Evolutionary conservation across 768 basidiomycete species (phyloP).

Genomic region (Lactifluus piperatus): DNA sequence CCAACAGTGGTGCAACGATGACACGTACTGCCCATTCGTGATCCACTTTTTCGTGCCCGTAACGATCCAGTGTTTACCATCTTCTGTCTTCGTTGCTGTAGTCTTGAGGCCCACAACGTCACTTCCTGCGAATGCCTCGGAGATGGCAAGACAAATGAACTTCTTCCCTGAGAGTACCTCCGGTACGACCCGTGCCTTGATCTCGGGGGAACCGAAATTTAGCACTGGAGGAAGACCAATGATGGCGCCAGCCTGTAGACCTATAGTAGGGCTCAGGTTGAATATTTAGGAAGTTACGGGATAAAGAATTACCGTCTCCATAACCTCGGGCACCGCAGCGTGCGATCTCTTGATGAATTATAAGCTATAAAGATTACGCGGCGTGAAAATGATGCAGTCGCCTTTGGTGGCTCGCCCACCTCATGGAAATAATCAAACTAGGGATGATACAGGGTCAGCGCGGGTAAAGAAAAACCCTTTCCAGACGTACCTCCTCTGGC

Average conservation of each 20-base stretch:
- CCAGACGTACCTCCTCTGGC: conserved; percentile 59
- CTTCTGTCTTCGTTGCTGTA: conserved; percentile 67
- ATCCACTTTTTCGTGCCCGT: conserved; percentile 88
- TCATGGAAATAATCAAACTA: too few species aligned
- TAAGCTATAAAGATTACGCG: conserved; percentile 29
- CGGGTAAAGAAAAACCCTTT: not conserved
- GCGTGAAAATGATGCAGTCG: not conserved
- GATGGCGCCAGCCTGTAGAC: conserved; percentile 65
- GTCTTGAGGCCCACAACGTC: conserved; percentile 79
- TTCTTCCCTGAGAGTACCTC: conserved; percentile 68
- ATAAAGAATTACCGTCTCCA: conserved; percentile 45
- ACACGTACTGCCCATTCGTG: conserved; percentile 56
- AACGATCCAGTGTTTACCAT: conserved; percentile 79
- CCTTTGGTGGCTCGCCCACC: conserved; percentile 25
- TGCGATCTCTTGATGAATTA: conserved; percentile 26
- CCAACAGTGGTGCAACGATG: not conserved
- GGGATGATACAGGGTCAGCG: too few species aligned
- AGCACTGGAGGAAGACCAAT: conserved; percentile 81
- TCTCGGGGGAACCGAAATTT: conserved; percentile 63
- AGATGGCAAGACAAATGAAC: conserved; percentile 81
- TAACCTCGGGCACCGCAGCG: conserved; percentile 70
- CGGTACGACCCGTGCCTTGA: conserved; percentile 47
- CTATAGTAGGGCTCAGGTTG: conserved; percentile 24
- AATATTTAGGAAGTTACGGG: not conserved
- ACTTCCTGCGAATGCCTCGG: conserved; percentile 81